phyloP scores from a whole-genome alignment of 139 green algal genomes.

The Tetradesmus lagerheimii region DNA sequence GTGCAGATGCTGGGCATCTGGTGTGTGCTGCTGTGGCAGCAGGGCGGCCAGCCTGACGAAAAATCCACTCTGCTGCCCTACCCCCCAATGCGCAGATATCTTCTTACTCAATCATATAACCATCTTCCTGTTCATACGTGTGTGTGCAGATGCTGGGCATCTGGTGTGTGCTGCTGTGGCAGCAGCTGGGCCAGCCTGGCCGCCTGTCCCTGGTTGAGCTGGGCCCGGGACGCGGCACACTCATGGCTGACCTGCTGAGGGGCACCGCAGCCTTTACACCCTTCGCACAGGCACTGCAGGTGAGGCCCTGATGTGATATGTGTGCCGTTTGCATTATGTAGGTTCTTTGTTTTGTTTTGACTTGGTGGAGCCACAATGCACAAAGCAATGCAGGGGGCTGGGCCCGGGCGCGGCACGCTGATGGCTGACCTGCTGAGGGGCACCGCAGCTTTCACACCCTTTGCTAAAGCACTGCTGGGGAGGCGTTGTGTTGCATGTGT shows the following conservation, averaged over 20 bases:
- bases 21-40: conserved; percentile 87
- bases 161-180: conserved; percentile 91
- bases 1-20: conserved; percentile 95
- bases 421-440: too few species aligned
- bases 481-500: too few species aligned
- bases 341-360: too few species aligned
- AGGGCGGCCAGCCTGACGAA: conserved; percentile 76
- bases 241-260: conserved; percentile 96
- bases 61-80: not conserved
- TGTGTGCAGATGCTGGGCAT: conserved; percentile 91
- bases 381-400: too few species aligned
- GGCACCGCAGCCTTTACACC: conserved; percentile 63
- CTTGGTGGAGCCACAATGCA: too few species aligned
- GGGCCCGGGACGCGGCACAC: conserved; percentile 93
- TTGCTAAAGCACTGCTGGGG: too few species aligned
- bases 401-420: too few species aligned
- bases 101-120: too few species aligned
- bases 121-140: not conserved
- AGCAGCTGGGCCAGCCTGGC: conserved; percentile 81
- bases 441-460: too few species aligned
- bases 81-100: too few species aligned
- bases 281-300: conserved; percentile 13
- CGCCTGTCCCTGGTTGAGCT: conserved; percentile 92
- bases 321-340: too few species aligned
- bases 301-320: not conserved